Base-by-base conservation (phyloP, 164 flowering plant genomes). In the Vitis amurensis region DNA sequence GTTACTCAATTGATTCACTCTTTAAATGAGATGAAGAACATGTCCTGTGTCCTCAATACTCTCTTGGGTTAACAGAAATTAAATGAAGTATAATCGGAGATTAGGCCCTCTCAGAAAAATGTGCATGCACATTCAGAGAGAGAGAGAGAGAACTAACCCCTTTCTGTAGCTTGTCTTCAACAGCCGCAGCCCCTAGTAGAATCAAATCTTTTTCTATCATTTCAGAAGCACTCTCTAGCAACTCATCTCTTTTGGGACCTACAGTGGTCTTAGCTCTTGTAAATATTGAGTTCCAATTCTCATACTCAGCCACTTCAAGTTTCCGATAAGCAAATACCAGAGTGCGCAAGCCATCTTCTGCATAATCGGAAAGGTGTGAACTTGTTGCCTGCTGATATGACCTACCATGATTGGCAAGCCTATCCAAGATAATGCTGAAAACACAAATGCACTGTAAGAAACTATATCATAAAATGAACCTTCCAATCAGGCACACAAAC, bases 101-200 rank as follows among this genome's bases (percentile, higher is more conserved):
- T 23, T 23, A 23, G 27, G 27, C 27, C 27, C 27, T 23, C 27
- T 23, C 27, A 23, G 27, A 23, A 23, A 23, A 23, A 1, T 23
- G 27, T 23, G 27, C 27, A 23, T 23, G 27, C 27, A 19, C 27
- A 50, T 11, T 16, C 6, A 53, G 27, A 16, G 15, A 3, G 19
- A 23, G 13, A 66, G 53, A 16, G n/a, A 66, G 50, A 51, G 12
- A 14, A 64, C 81, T 47, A 11, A 88, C 90, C 84, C 90, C 92
- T 65, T 80, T 78, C 57, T 88, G 92, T 15, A 88, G 73, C 73
- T 86, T 86, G 80, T 88, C 92, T 68, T 86, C 92, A 16, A 88
- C 87, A 4, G 90, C 92, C 23, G 74, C 78, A 51, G 77, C 93
- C 3, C 93, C 93, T 30, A 89, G 47, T 10, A 89, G 75, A 68